Percentiles rank a stretch among this genome's conserved stretches.
Conservation (phyloP, 352 stramenopile species). For the Thraustochytrium sp. region DNA sequence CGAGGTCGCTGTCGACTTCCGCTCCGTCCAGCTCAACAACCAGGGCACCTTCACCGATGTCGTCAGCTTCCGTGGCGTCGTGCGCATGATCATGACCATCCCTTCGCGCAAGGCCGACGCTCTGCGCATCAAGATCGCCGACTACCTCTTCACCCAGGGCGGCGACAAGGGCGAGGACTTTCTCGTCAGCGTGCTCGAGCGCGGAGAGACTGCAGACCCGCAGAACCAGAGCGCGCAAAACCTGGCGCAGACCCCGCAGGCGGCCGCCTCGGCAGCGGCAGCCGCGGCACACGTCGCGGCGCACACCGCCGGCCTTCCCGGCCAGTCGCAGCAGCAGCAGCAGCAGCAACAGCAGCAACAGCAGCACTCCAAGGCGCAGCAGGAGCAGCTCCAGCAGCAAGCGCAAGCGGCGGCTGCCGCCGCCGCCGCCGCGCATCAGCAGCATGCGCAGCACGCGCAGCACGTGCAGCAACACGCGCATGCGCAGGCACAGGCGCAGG, state of each 20-base stretch:
- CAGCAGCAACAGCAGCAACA: neutral
- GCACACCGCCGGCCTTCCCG: too few relatives aligned
- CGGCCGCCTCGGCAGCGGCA: too few relatives aligned
- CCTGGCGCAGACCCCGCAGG: too few relatives aligned
- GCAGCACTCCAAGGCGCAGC: neutral
- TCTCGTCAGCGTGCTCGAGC: neutral
- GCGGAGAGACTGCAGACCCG: neutral
- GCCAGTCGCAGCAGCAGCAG: neutral
- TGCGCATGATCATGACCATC: neutral
- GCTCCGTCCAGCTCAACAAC: neutral
- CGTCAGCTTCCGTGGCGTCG: neutral
- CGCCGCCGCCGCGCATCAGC: neutral
- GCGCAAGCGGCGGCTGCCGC: neutral
- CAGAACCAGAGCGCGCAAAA: too few relatives aligned
- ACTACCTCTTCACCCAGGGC: neutral
- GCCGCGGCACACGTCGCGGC: too few relatives aligned
- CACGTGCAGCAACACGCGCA: neutral
- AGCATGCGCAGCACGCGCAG: too few relatives aligned
- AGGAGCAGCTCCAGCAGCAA: neutral
- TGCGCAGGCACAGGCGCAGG: neutral
- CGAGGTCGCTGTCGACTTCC: neutral
- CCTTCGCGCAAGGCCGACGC: neutral
- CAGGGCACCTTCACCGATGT: conserved; percentile 3
- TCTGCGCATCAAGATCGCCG: conserved; percentile 6
- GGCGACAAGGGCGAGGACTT: neutral